Base-by-base conservation (phyloP, 331 rosid species). In the Rosa hybrid region DNA sequence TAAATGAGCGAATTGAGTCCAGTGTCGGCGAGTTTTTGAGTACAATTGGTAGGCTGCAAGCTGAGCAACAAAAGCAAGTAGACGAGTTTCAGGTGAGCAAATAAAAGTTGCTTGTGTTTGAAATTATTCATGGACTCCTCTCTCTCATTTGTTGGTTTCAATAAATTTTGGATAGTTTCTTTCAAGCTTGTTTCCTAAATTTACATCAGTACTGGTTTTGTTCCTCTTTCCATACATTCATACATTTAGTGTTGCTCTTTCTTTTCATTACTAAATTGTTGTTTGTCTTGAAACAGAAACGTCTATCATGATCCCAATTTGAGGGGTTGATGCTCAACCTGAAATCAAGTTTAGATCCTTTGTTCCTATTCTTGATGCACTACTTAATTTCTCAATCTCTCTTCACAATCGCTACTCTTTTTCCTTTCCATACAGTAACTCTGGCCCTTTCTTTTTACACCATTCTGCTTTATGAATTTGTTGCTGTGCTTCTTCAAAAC, bases 1-100 rank as follows among this genome's bases (percentile, higher is more conserved):
- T 94, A 60, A 92, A 90, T 39, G 96, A 94, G 84, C 92, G 97
- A 17, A 77, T 94, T 23, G 98, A 94, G 83, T 94, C 98, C 5
- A 73, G 89, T 13, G 85, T 94, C 11, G 98, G 98, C 4, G 98
- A 92, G 86, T 17, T 94, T 59, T 85, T 92, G 77, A 83, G 97
- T 73, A 46, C 85, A 30, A 80, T 94, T 85, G 96, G 98, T 72
- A 91, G 92, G 89, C 78, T 94, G 79, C 98, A 94, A 87, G 91
- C 97, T 49, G 98, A 94, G 86, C 97, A 88, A 81, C 97, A 92
- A 78, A 92, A 82, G 75, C 93, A 87, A 85, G 84, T 94, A 8
- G 87, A 81, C 67, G 92, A 89, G 49, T 90, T 94, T 88, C 96
- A 88, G 93, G 96, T 92, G 81, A 65, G 67, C 18, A 48, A 1